Base-by-base conservation (phyloP, 352 stramenopile species). In the Pythium vanterpoolii region DNA sequence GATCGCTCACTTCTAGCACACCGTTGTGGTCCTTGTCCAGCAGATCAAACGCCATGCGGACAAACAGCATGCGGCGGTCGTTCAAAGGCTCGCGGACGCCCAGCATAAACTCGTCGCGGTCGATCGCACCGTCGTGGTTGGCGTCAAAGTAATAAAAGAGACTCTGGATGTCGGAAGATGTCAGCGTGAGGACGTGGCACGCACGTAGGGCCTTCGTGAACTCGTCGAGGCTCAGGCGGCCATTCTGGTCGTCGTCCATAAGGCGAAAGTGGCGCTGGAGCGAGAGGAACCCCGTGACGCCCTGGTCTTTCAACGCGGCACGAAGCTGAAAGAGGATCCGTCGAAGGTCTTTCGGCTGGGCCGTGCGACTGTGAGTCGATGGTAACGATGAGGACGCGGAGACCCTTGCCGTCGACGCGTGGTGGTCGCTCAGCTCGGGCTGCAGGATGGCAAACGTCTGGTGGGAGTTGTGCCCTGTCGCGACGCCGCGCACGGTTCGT, bases 141-240 rank as follows among this genome's bases (percentile, higher is more conserved):
- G 69, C 61, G 64, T 97, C 90, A 65, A 96, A 96, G 56, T 77
- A 88, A 45, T 91, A 65, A 51, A 96, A 94, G 5, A 96, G 28
- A 43, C 66, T 81, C 48, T 85, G 78, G 1, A 75, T 47, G 56
- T 94, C 82, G 23, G 60, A 48, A 0, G 73, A 62, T 10, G 75
- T 76, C 14, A 87, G 47, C 46, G 56, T 47, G 49, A 78, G 68
- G 24, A 93, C 69, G n/a, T 76, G 71, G 47, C 60, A 72, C 21
- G 80, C 83, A 13, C 75, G 73, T n/a, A 96, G 66, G 4, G 77
- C 82, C 6, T 72, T 68, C 51, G 89, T 74, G 58, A 97, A 96
- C 52, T 95, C 86, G 40, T 74, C 66, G 38, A 95, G 68, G 19
- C 62, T 80, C 21, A 97, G 58, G 19, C 53, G 71, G 1, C 83